Evolutionary conservation across 768 basidiomycete genomes (phyloP), one percentile per base, ranked within the genome.

Genomic region (Cubamyces sp.): DNA sequence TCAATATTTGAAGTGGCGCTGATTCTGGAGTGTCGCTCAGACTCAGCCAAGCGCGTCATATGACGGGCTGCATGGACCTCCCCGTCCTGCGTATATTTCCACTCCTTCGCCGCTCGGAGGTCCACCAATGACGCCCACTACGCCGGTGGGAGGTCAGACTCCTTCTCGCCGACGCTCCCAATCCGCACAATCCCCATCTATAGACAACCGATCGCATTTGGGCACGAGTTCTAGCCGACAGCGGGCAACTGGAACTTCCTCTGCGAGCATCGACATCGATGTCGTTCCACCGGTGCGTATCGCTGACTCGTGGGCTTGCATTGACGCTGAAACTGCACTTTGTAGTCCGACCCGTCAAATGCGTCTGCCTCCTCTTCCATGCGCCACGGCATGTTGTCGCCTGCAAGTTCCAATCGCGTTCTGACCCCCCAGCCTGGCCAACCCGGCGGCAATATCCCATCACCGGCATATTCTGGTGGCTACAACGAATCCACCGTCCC

Each of bases 231-330:
- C 56, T 16, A 55, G 49, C 49, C 50, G 4, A 49, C 57, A 21
- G 37, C 47, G 40, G 56, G 54, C 37, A 45, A 62, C 34, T 57
- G 59, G 12, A 60, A 40, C 40, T 15, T 67, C 62, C 14, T 60
- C 64, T 5, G 62, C 57, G 9, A 63, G 65, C 11, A 61, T 66
- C 30, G 48, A 43, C 26, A 71, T 73, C 41, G 28, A 56, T 5
- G 59, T 73, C 15, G 64, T 66, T 25, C 68, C 70, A 52, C 70
- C 72, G 14, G 72, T 73, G 49, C 47, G 72, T 68, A 8, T 9
- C 55, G 21, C 21, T 16, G 23, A 25, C 25, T n/a, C 21, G 23
- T n/a, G n/a, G 28, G 42, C 6, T 6, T 5, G 8, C 21, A 15
- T 34, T 23, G 15, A 51, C 39, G 47, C 45, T 51, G 21, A 37